Evolutionary conservation across 768 basidiomycete species (phyloP).

Genomic region (Gloeostereum incarnatum): DNA sequence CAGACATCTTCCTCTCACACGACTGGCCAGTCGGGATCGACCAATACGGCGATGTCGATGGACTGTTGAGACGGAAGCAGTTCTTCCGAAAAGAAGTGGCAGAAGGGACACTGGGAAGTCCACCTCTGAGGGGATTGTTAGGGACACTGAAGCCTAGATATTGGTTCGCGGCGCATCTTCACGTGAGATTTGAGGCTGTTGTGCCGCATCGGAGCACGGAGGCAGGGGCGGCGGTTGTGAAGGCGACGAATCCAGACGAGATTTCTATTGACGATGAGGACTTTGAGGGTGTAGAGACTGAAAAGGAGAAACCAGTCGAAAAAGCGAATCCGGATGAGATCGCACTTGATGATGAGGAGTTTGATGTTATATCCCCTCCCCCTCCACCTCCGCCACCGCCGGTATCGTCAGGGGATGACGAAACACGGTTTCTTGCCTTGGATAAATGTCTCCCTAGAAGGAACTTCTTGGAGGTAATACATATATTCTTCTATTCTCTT

Average conservation of each 20-base stretch:
- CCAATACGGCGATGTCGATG: conserved; percentile 60
- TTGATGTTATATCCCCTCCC: conserved; percentile 8
- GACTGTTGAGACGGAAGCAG: conserved; percentile 65
- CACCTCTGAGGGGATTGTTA: conserved; percentile 75
- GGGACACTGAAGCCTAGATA: conserved; percentile 63
- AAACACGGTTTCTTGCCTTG: conserved; percentile 80
- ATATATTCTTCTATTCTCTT: background rate
- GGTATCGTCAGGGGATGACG: conserved; percentile 27
- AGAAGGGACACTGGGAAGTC: conserved; percentile 69
- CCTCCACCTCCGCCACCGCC: conserved; percentile 16
- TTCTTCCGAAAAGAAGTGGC: conserved; percentile 68
- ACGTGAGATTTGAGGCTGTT: conserved; percentile 75
- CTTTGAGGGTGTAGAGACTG: no score
- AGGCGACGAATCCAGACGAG: conserved; percentile 29
- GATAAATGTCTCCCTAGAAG: conserved; percentile 80
- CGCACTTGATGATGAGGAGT: conserved; percentile 30
- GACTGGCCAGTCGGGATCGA: conserved; percentile 93
- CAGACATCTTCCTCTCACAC: conserved; percentile 84
- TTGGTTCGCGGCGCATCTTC: conserved; percentile 94
- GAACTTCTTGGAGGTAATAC: conserved; percentile 72
- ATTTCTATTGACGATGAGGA: conserved; percentile 30
- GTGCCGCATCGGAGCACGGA: conserved; percentile 29
- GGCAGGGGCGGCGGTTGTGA: background rate
- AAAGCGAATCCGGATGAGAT: conserved; percentile 48
- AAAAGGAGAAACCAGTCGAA: background rate